These are phyloP conservation scores for Penicillium dipodomyicola DNA, from an alignment of 495 filamentous ascomycete species.

Conservation along the genomic window DNA sequence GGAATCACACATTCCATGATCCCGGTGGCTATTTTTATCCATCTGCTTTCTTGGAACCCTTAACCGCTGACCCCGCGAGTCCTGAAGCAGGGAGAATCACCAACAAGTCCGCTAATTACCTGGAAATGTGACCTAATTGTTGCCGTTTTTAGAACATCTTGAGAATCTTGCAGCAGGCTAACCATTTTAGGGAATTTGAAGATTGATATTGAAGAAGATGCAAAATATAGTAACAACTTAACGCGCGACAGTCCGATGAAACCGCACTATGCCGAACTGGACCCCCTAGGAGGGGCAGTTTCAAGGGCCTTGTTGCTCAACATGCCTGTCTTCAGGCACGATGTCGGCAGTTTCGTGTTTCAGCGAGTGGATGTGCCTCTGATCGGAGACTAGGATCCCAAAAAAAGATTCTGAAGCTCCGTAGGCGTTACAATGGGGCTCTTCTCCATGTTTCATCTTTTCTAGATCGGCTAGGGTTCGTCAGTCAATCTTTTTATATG, in stretches of 20 bases:
- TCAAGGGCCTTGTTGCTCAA: conserved; percentile 31
- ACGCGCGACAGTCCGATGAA: conserved; percentile 47
- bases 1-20: conserved; percentile 16
- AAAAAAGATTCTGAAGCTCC: conserved; percentile 33
- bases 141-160: conserved; percentile 42
- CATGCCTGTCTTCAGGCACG: conserved; percentile 19
- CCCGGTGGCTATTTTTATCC: conserved; percentile 29
- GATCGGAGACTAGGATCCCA: conserved; percentile 33
- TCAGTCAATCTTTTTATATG: conserved; percentile 33
- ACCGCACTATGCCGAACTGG: conserved; percentile 30
- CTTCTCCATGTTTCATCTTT: conserved; percentile 47
- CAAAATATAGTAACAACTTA: conserved; percentile 48
- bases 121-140: conserved; percentile 32
- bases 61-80: conserved; percentile 28
- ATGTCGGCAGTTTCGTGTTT: conserved; percentile 39
- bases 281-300: conserved; percentile 16
- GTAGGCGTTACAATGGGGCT: conserved; percentile 38
- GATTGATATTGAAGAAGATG: conserved; percentile 30
- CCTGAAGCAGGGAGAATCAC: conserved; percentile 16
- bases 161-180: conserved; percentile 28
- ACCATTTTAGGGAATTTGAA: conserved; percentile 33
- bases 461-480: conserved; percentile 30
- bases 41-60: neutral
- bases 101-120: conserved; percentile 28
- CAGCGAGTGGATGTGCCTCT: conserved; percentile 24